Conservation (phyloP, 2,329 filamentous ascomycete genomes). For the Aspergillus oerlinghausenensis region DNA sequence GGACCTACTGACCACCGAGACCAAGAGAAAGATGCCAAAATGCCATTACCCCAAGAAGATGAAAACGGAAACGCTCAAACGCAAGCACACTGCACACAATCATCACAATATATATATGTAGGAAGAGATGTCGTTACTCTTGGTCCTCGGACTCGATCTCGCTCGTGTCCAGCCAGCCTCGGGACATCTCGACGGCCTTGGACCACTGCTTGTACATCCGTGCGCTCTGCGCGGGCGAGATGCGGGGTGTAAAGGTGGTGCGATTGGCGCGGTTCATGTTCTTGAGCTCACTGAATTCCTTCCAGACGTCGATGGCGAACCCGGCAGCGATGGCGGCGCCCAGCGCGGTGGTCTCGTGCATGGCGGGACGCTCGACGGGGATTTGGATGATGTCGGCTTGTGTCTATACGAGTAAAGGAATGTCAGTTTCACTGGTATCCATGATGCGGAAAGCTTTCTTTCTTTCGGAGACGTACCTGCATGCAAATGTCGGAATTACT, state of each 20-base stretch:
- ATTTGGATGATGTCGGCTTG: conserved; percentile 84
- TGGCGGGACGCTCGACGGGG: conserved; percentile 74
- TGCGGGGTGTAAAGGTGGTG: conserved; percentile 65
- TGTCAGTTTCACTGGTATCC: conserved; percentile 9
- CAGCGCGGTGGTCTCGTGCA: conserved; percentile 86
- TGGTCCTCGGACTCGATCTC: conserved; percentile 24
- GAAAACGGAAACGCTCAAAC: conserved; percentile 10
- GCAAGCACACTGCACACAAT: conserved; percentile 1
- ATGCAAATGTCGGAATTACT: conserved; percentile 85
- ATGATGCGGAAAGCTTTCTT: neutral
- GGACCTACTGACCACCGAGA: neutral
- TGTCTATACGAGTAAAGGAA: conserved; percentile 45
- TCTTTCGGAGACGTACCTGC: conserved; percentile 52
- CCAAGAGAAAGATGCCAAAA: neutral
- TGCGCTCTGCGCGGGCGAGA: conserved; percentile 54
- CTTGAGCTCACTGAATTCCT: conserved; percentile 66
- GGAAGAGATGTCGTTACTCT: conserved; percentile 6
- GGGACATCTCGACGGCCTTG: conserved; percentile 73
- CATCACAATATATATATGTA: conserved; percentile 3
- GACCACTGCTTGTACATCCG: conserved; percentile 68
- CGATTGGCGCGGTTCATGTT: conserved; percentile 67
- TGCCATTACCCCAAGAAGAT: neutral
- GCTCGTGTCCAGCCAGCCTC: conserved; percentile 55
- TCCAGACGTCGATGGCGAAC: conserved; percentile 77
- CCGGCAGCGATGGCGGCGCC: conserved; percentile 86